Base-by-base conservation (phyloP, 331 rosid genomes). In the Phaseolus coccineus region DNA sequence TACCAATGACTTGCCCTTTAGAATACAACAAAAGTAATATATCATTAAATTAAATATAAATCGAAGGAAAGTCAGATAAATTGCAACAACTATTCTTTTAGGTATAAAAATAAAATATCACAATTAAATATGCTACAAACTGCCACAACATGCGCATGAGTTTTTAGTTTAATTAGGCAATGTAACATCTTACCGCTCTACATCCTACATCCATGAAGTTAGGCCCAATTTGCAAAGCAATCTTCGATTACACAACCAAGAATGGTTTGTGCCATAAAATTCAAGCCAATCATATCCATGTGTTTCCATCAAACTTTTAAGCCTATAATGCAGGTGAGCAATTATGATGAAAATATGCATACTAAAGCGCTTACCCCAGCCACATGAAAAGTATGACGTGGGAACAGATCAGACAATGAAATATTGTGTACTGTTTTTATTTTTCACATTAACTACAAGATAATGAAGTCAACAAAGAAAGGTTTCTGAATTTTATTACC, bases 1-100 rank as follows among this genome's bases (percentile, higher is more conserved):
- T 87, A 57, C 86, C 83, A 25, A 87, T 91, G 30, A 91, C 94
- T 88, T 89, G 89, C 53, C 94, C 97, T 91, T 87, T 80, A n/a
- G 22, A 42, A 82, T 58, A 68, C 31, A 44, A 74, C 50, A 81
- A 24, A 74, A 12, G 10, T 56, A 65, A 40, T 22, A 51, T 9
- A 63, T 40, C 61, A 82, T 31, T 80, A 44, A 53, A 61, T 62
- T 39, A 19, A 42, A 72, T 55, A 76, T 69, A 71, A 57, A 66
- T 62, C 31, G 28, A 46, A 72, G 71, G 57, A 42, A 14, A 56
- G 30, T 31, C 9, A 19, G 75, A 57, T 69, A 44, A 42, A 83
- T 72, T 19, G 62, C 58, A 71, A 46, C 37, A 8, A 59, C 42
- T 77, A 61, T 22, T 1, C 24, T n/a, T 28, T 52, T 50, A 55